Conservation (phyloP, 768 basidiomycete genomes). For the Amanita jacksonii region DNA sequence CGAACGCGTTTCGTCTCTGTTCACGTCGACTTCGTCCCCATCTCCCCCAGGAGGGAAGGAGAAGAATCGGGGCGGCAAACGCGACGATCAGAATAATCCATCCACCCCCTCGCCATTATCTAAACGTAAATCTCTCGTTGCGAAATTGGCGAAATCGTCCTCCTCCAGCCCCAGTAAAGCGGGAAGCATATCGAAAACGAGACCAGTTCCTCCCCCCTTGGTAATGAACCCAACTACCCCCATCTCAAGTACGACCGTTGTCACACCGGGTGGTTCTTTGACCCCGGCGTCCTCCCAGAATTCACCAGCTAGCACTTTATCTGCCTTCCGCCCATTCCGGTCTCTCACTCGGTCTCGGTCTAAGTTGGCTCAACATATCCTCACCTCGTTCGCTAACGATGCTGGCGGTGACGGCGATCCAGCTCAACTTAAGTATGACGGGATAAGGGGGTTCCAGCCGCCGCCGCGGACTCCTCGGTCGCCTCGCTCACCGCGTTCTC, state of each 20-base stretch:
- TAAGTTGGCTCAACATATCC: background rate
- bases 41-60: background rate
- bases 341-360: conserved; percentile 4
- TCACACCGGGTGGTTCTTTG: too few relatives aligned
- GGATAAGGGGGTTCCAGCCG: too few relatives aligned
- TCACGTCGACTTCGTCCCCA: background rate
- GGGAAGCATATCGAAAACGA: background rate
- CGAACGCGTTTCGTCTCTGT: conserved; percentile 6
- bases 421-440: too few relatives aligned
- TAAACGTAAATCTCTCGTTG: background rate
- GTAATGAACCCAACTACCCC: too few relatives aligned
- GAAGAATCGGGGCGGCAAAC: background rate
- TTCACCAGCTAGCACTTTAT: too few relatives aligned
- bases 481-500: background rate
- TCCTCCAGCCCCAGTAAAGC: background rate
- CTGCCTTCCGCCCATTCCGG: conserved; percentile 2
- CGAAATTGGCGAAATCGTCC: background rate
- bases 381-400: background rate
- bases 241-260: too few relatives aligned
- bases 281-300: too few relatives aligned
- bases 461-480: background rate
- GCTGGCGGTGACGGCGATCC: background rate
- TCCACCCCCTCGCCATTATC: background rate
- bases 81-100: background rate
- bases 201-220: too few relatives aligned